phyloP scores from a whole-genome alignment of 2,329 filamentous ascomycete species.

The Alternaria conjuncta region DNA sequence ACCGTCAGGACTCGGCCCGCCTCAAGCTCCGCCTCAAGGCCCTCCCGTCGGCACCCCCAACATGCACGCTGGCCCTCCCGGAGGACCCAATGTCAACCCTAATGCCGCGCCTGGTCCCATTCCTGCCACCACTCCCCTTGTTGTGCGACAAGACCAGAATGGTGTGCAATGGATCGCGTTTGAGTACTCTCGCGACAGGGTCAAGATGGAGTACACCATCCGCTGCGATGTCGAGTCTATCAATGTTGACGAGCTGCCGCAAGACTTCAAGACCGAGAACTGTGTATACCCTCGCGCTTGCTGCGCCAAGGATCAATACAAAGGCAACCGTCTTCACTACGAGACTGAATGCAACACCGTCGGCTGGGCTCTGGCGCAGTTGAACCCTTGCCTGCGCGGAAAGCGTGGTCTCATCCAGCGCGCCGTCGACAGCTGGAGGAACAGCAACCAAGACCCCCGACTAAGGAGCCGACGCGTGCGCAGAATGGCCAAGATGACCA shows the following conservation, averaged over 20 bases:
- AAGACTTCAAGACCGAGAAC: conserved; percentile 97
- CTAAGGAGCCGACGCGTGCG: conserved; percentile 90
- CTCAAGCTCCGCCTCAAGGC: conserved; percentile 48
- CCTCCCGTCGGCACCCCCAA: conserved; percentile 50
- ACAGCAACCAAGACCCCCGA: conserved; percentile 95
- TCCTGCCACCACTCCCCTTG: conserved; percentile 91
- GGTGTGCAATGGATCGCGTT: conserved; percentile 99
- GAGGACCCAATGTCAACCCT: conserved; percentile 70
- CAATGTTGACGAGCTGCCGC: conserved; percentile 80
- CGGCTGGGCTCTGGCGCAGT: conserved; percentile 96
- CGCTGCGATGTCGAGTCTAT: conserved; percentile 97
- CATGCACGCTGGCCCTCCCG: conserved; percentile 49
- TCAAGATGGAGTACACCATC: conserved; percentile 99
- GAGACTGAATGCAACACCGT: conserved; percentile 99
- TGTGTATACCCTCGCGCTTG: conserved; percentile 97
- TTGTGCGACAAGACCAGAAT: conserved; percentile 93
- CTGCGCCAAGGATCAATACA: conserved; percentile 94
- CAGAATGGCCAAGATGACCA: conserved; percentile 95
- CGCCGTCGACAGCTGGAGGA: conserved; percentile 97
- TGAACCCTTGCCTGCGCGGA: conserved; percentile 88
- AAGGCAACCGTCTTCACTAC: conserved; percentile 92
- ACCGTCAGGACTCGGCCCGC: conserved; percentile 54
- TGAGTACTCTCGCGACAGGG: conserved; percentile 93
- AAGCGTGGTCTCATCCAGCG: conserved; percentile 96
- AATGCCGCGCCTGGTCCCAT: conserved; percentile 96